Conservation (phyloP, 768 basidiomycete species). For the Lenzites betulinus region DNA sequence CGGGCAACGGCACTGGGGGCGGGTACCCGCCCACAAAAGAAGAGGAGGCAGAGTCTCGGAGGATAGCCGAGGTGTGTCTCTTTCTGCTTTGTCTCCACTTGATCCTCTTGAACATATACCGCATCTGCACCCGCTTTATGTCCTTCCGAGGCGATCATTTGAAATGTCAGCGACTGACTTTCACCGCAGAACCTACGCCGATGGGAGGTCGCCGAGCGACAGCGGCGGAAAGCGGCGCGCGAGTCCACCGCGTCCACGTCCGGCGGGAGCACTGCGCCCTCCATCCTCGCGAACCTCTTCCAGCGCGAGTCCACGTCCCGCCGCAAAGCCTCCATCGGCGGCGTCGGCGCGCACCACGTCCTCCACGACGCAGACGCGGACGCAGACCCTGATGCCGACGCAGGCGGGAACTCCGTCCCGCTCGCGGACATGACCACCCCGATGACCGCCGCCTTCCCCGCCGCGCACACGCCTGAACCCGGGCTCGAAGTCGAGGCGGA, state of each 20-base stretch:
- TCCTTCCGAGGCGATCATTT: too few species aligned
- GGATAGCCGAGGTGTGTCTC: slow-evolving; percentile 67
- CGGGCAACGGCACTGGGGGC: slow-evolving; percentile 31
- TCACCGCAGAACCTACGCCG: slow-evolving; percentile 62
- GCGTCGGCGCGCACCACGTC: slow-evolving; percentile 48
- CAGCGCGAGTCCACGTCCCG: slow-evolving; percentile 41
- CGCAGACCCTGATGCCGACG: slow-evolving; percentile 25
- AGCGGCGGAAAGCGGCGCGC: slow-evolving; percentile 71
- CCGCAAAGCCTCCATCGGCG: slow-evolving; percentile 29
- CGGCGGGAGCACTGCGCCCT: slow-evolving; percentile 34
- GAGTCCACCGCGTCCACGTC: slow-evolving; percentile 44
- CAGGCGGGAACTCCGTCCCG: slow-evolving; percentile 45
- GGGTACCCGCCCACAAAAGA: slow-evolving; percentile 70
- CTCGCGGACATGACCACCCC: slow-evolving; percentile 50
- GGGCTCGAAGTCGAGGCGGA: slow-evolving; percentile 23
- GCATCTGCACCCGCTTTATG: too few species aligned
- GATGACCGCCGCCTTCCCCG: slow-evolving; percentile 32
- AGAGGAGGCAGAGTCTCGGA: slow-evolving; percentile 65
- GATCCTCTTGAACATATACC: too few species aligned
- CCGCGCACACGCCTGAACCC: slow-evolving; percentile 40
- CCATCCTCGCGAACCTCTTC: slow-evolving; percentile 59
- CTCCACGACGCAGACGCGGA: slow-evolving; percentile 37
- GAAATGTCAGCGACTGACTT: neutral
- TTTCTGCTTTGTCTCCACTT: neutral
- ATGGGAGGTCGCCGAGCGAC: slow-evolving; percentile 80